Evolutionary conservation across 2,329 filamentous ascomycete species (phyloP).

Genomic region (Xylariaceae sp.): DNA sequence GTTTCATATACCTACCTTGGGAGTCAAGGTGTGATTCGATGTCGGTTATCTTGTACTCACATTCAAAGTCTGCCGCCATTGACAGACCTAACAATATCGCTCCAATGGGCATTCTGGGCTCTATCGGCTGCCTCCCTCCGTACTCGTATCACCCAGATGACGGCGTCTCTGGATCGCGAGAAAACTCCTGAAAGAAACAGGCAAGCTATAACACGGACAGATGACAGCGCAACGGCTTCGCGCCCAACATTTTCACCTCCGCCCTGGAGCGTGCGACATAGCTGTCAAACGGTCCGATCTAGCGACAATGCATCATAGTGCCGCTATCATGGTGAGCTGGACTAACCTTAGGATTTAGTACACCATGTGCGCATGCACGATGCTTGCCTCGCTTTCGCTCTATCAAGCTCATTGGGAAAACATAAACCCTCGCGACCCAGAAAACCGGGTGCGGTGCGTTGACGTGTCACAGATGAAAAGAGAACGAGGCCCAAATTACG

Average conservation of each 20-base stretch:
- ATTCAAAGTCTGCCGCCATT: too few relatives aligned
- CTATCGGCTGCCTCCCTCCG: conserved; percentile 15
- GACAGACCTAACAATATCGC: too few relatives aligned
- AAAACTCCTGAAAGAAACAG: conserved; percentile 11
- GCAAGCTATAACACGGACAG: conserved; percentile 4
- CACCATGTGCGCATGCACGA: conserved; percentile 24
- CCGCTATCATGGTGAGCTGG: conserved; percentile 18
- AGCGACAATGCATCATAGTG: conserved; percentile 23
- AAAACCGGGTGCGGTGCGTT: conserved; percentile 36
- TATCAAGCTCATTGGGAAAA: conserved; percentile 27
- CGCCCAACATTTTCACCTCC: conserved; percentile 8
- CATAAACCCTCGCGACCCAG: conserved; percentile 32
- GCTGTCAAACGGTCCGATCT: conserved; percentile 19
- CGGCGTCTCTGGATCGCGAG: conserved; percentile 19
- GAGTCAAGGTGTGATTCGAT: too few relatives aligned
- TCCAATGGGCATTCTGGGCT: conserved; percentile 7
- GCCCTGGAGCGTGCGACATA: conserved; percentile 13
- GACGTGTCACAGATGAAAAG: conserved; percentile 37
- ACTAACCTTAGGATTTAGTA: conserved; percentile 2
- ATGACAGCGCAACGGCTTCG: conserved; percentile 12
- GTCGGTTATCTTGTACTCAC: too few relatives aligned
- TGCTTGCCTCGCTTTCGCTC: conserved; percentile 25
- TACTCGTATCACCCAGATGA: conserved; percentile 21
- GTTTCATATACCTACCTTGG: conserved; percentile 3
- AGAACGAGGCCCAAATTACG: conserved; percentile 26